A percentile compares a stretch with the other conserved stretches of the same genome.
Evolutionary conservation across 2,329 filamentous ascomycete species (phyloP).

Genomic region (Colletotrichum sp.): DNA sequence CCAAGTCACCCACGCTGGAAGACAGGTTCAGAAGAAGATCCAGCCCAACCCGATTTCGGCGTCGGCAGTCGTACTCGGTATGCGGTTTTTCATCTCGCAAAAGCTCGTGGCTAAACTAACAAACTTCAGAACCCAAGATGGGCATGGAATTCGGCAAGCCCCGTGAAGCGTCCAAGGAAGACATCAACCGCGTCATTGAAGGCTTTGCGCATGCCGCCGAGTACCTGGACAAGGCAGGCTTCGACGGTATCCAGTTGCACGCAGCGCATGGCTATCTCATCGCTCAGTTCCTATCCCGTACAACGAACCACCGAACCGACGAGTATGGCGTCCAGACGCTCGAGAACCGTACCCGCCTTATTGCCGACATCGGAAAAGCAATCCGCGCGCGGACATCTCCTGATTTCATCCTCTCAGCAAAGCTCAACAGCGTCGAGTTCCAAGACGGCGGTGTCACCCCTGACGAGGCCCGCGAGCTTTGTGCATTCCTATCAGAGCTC

Average conservation of each 20-base stretch:
- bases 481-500: conserved; percentile 49
- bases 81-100: background rate
- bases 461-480: conserved; percentile 54
- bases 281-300: conserved; percentile 54
- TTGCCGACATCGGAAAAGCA: conserved; percentile 44
- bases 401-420: conserved; percentile 54
- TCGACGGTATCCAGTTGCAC: conserved; percentile 56
- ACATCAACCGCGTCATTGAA: conserved; percentile 62
- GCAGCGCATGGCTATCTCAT: conserved; percentile 61
- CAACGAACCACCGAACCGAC: conserved; percentile 56
- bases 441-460: conserved; percentile 56
- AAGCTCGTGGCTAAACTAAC: background rate
- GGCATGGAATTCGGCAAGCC: conserved; percentile 49
- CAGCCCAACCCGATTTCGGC: conserved; percentile 44
- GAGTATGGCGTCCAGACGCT: conserved; percentile 48
- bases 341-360: conserved; percentile 48
- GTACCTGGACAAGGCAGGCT: conserved; percentile 67
- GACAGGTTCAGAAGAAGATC: conserved; percentile 47
- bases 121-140: conserved; percentile 21
- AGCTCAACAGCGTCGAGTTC: conserved; percentile 63
- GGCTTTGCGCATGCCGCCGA: conserved; percentile 66
- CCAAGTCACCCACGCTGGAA: conserved; percentile 68
- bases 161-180: conserved; percentile 54
- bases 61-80: conserved; percentile 39
- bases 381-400: conserved; percentile 33